Percentiles rank a stretch among this genome's conserved stretches.
These are phyloP conservation scores for Draba incana DNA, from an alignment of 345 rosid genomes.

Conservation along the genomic window DNA sequence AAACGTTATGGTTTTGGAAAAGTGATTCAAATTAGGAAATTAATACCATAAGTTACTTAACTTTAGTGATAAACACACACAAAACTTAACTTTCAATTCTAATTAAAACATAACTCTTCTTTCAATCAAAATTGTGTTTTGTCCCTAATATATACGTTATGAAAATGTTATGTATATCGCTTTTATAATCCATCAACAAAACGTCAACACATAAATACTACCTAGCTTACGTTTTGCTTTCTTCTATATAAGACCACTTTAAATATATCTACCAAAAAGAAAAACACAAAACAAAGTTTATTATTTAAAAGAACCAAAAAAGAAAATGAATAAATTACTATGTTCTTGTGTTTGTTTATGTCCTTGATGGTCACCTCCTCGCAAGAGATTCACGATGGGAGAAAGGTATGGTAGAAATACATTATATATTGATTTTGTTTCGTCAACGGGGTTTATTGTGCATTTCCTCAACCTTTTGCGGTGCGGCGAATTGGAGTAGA, in stretches of 20 bases:
- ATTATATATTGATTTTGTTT: not conserved
- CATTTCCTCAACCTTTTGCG: too few species aligned
- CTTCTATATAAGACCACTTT: not conserved
- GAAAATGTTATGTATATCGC: not conserved
- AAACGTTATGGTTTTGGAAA: not conserved
- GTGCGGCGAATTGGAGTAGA: too few species aligned
- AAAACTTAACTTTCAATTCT: not conserved
- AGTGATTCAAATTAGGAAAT: not conserved
- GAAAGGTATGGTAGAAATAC: slow-evolving; percentile 15
- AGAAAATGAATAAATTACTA: slow-evolving; percentile 5
- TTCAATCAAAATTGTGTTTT: not conserved
- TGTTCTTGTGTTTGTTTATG: slow-evolving; percentile 13
- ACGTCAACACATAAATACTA: not conserved
- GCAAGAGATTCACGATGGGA: not conserved
- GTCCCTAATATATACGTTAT: not conserved
- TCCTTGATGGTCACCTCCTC: slow-evolving; percentile 6
- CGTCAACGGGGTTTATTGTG: too few species aligned
- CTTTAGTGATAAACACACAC: not conserved
- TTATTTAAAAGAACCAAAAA: not conserved
- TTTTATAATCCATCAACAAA: not conserved
- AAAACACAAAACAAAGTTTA: not conserved
- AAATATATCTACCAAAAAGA: not conserved
- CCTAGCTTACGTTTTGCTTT: not conserved
- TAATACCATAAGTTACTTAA: not conserved
- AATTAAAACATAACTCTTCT: not conserved